Evolutionary conservation across 805 yeast genomes (phyloP).

Genomic region (Kazachstania martiniae): DNA sequence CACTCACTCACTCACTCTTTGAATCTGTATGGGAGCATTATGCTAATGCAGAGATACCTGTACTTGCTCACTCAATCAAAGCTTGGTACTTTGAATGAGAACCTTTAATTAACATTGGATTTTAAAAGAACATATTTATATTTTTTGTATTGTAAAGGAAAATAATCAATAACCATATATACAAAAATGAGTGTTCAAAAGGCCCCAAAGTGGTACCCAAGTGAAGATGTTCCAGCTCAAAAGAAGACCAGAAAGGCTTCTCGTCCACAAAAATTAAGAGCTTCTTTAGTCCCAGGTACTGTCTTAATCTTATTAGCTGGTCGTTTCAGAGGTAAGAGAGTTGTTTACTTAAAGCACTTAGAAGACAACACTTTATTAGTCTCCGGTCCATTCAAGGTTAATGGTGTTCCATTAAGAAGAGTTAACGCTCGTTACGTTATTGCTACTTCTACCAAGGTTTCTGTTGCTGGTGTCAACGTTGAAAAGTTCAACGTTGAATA

Average conservation of each 20-base stretch:
- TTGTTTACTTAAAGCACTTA: slow-evolving; percentile 90
- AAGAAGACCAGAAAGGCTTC: slow-evolving; percentile 83
- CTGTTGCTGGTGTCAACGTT: slow-evolving; percentile 69
- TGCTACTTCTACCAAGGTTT: slow-evolving; percentile 92
- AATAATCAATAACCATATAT: too few species aligned
- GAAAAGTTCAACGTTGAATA: slow-evolving; percentile 87
- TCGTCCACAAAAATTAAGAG: slow-evolving; percentile 91
- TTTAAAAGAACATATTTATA: too few species aligned
- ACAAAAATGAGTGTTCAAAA: slow-evolving; percentile 11
- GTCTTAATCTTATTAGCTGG: slow-evolving; percentile 96
- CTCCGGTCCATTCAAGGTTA: slow-evolving; percentile 98
- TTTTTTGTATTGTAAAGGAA: too few species aligned
- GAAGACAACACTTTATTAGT: slow-evolving; percentile 97
- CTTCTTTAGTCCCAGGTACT: slow-evolving; percentile 95
- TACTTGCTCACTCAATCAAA: too few species aligned
- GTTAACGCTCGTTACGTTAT: slow-evolving; percentile 97
- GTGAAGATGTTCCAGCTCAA: slow-evolving; percentile 81
- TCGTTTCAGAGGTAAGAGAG: slow-evolving; percentile 99
- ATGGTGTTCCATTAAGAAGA: slow-evolving; percentile 99
- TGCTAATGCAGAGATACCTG: too few species aligned
- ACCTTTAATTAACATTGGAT: too few species aligned
- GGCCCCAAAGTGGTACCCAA: slow-evolving; percentile 92
- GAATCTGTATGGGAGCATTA: too few species aligned
- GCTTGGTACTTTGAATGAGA: too few species aligned
- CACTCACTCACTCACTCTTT: too few species aligned